Percentiles rank a stretch among this genome's conserved stretches.
phyloP scores from a whole-genome alignment of 2,329 filamentous ascomycete genomes.

The Calycina herbarum region DNA sequence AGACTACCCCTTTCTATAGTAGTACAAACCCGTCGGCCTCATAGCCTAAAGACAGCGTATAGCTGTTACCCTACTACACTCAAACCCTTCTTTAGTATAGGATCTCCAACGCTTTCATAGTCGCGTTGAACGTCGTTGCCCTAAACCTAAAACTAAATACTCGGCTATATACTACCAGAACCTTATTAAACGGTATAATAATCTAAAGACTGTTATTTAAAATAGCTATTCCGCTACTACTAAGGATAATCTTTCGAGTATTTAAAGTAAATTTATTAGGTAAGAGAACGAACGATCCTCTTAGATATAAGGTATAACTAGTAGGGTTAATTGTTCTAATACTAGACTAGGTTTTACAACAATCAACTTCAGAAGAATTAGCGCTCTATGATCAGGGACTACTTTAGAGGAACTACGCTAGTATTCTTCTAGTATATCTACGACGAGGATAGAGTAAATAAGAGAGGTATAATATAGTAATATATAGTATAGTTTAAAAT shows the following conservation, averaged over 20 bases:
- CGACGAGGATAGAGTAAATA: too few relatives aligned
- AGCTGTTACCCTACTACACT: background rate
- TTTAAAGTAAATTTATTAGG: slow-evolving; percentile 32
- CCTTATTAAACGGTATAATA: slow-evolving; percentile 17
- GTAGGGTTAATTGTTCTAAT: too few relatives aligned
- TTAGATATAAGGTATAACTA: background rate
- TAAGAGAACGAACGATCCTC: slow-evolving; percentile 15
- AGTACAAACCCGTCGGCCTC: too few relatives aligned
- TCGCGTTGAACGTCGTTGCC: slow-evolving; percentile 19
- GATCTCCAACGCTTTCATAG: slow-evolving; percentile 10
- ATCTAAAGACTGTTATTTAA: slow-evolving; percentile 7
- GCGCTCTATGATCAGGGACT: too few relatives aligned
- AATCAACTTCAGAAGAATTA: too few relatives aligned
- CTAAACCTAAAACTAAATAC: slow-evolving; percentile 17
- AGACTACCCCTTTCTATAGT: too few relatives aligned
- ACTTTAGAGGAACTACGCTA: too few relatives aligned
- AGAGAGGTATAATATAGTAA: too few relatives aligned
- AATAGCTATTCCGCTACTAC: slow-evolving; percentile 21
- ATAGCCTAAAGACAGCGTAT: background rate
- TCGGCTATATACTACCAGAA: slow-evolving; percentile 20
- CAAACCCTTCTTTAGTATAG: slow-evolving; percentile 8
- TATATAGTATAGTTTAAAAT: too few relatives aligned
- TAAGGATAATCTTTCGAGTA: slow-evolving; percentile 31
- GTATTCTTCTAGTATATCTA: too few relatives aligned
- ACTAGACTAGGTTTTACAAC: too few relatives aligned